Evolutionary conservation across 164 flowering plant species (phyloP), one percentile per base, ranked within the genome.

Genomic region (Piper betle): DNA sequence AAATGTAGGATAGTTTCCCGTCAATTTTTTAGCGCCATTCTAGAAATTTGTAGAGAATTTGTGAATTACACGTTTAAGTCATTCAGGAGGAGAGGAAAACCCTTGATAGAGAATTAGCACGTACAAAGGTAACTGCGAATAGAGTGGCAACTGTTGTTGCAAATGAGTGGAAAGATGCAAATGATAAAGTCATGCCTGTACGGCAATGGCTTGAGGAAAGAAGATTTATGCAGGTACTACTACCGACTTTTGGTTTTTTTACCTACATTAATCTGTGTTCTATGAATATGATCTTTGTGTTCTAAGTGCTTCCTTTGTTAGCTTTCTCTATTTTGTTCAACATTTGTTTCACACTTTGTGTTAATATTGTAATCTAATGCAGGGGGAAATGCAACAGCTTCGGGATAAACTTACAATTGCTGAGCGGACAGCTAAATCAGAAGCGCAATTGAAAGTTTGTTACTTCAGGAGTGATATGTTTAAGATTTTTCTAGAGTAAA

Each of bases 151-250:
- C 50, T 18, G 66, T 70, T 3, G 69, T 70, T 13, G 73, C 73
- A 46, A 70, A 70, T 65, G 73, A 70, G 52, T 70, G 73, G 73
- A 70, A 70, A 56, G 73, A 70, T 65, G 64, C 65, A 17, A 59
- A 55, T 55, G 72, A 69, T 67, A 65, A 65, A 66, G 62, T 65
- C 1, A 59, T 59, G 33, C 33, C 33, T 25, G 33, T 25, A 25
- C 33, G 33, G 33, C 33, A 25, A 25, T 25, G 33, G 33, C 71
- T 71, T 2, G 75, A 72, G 53, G 75, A 72, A 54, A 50, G 72
- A 53, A 37, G 75, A 55, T 39, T 72, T 57, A 33, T 72, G 39
- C 58, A 48, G 75, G 75, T 64, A 60, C 41, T 54, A 19, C 52
- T 5, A 4, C 10, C 60, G 37, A 13, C 13, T 5, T 6, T 33